Conservation (phyloP, 176 grass and related monocot genomes). For the Avena sativa region DNA sequence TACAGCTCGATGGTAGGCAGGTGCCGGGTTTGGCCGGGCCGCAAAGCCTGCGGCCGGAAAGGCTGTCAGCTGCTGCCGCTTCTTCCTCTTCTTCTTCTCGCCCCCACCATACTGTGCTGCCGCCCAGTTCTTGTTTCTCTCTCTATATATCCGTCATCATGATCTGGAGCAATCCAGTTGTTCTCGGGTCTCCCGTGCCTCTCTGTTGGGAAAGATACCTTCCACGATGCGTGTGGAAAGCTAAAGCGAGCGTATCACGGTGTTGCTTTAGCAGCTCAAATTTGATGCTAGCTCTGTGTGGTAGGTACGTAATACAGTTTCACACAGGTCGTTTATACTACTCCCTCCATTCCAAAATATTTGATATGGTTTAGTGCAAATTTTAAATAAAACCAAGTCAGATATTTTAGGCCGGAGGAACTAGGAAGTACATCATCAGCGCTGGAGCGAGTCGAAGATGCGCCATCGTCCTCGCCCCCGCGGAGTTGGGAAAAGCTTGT, state of each 20-base stretch:
- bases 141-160: not conserved
- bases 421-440: too few relatives aligned
- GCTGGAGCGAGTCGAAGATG: too few relatives aligned
- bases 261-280: not conserved
- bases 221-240: slow-evolving; percentile 26
- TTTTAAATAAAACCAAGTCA: too few relatives aligned
- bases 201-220: slow-evolving; percentile 21
- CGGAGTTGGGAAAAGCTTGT: too few relatives aligned
- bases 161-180: not conserved
- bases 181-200: not conserved
- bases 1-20: not conserved
- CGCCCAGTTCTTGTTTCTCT: not conserved
- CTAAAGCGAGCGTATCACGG: not conserved
- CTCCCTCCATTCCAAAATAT: too few relatives aligned
- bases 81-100: not conserved
- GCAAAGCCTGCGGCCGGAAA: not conserved
- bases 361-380: too few relatives aligned
- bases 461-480: too few relatives aligned
- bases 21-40: not conserved
- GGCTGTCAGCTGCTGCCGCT: not conserved
- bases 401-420: too few relatives aligned
- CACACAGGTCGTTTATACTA: too few relatives aligned
- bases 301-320: slow-evolving; percentile 4
- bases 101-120: slow-evolving; percentile 26
- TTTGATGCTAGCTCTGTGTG: not conserved